Conservation (phyloP, 2,329 filamentous ascomycete genomes). For the Chaetomium olivaceum region DNA sequence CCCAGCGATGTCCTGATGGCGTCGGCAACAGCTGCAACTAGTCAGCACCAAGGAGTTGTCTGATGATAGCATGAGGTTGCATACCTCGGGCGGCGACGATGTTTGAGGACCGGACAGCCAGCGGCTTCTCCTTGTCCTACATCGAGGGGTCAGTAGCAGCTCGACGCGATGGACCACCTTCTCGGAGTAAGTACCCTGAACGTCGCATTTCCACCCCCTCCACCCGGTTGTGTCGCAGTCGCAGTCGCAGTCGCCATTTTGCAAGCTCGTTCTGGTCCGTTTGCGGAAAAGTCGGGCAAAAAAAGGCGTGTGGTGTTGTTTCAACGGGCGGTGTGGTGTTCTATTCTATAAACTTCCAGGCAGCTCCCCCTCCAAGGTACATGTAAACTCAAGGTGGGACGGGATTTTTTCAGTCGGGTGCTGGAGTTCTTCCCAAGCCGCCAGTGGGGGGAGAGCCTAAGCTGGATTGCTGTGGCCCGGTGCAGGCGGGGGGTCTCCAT, state of each 20-base stretch:
- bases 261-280: conserved; percentile 25
- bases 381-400: conserved; percentile 28
- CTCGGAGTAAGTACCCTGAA: conserved; percentile 52
- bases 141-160: conserved; percentile 35
- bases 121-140: conserved; percentile 94
- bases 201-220: conserved; percentile 52
- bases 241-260: conserved; percentile 49
- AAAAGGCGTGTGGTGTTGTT: conserved; percentile 17
- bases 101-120: conserved; percentile 93
- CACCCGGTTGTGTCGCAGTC: conserved; percentile 48
- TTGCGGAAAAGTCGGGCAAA: conserved; percentile 1
- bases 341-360: conserved; percentile 27
- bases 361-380: conserved; percentile 29
- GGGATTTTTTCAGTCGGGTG: conserved; percentile 32
- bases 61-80: conserved; percentile 26
- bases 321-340: conserved; percentile 14
- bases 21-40: conserved; percentile 79
- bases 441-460: conserved; percentile 10
- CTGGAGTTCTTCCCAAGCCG: conserved; percentile 31
- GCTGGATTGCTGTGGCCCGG: not conserved
- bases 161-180: conserved; percentile 32
- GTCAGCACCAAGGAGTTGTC: conserved; percentile 13
- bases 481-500: conserved; percentile 17
- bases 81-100: conserved; percentile 94
- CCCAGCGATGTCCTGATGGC: conserved; percentile 95